These are phyloP conservation scores for Arabis hirsuta DNA, from an alignment of 345 rosid genomes.

Conservation along the genomic window DNA sequence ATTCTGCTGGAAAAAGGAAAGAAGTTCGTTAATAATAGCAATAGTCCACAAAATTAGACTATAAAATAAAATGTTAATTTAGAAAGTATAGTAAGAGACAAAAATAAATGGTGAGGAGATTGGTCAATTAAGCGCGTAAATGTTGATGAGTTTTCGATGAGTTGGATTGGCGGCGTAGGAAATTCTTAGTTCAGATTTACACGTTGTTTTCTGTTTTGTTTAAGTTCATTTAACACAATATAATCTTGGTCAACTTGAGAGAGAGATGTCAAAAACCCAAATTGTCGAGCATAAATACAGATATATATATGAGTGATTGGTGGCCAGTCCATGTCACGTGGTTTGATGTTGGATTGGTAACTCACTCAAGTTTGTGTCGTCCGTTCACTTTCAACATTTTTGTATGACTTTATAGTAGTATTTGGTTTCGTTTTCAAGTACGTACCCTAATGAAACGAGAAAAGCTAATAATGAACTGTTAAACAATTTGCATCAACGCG, in stretches of 20 bases:
- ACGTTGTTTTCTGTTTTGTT: no score
- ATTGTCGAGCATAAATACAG: not conserved
- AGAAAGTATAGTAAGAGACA: not conserved
- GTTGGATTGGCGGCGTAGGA: constrained; percentile 7
- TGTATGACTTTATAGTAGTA: no score
- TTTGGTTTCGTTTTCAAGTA: not conserved
- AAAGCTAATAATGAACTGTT: constrained; percentile 8
- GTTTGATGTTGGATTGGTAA: constrained; percentile 9
- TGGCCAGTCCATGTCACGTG: not conserved
- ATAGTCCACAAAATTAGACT: constrained; percentile 1
- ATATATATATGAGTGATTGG: not conserved
- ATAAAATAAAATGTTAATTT: not conserved
- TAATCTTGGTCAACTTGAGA: not conserved
- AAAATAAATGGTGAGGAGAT: not conserved
- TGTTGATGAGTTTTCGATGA: not conserved
- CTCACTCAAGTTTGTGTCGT: not conserved
- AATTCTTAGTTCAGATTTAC: not conserved
- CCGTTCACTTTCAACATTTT: no score
- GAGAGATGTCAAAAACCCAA: constrained; percentile 2
- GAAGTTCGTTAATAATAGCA: not conserved
- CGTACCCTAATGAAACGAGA: not conserved
- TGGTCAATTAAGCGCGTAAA: constrained; percentile 21
- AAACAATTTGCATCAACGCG: constrained; percentile 25
- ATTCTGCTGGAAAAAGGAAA: not conserved
- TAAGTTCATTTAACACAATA: no score